phyloP scores from a whole-genome alignment of 1,139 yeast species.

The Lodderomyces metapsilosis region DNA sequence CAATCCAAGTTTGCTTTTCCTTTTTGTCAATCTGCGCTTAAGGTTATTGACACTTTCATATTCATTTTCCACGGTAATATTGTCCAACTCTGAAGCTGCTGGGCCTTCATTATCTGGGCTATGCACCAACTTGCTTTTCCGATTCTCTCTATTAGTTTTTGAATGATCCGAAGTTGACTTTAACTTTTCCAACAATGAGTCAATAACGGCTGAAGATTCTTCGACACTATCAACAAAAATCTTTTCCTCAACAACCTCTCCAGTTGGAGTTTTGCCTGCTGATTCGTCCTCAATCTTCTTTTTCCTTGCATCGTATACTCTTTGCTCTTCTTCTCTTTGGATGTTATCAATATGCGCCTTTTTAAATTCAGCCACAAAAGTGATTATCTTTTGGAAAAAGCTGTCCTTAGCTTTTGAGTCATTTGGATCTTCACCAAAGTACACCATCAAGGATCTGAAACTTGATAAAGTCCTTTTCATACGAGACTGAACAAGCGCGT shows the following conservation, averaged over 20 bases:
- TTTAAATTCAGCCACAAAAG: slow-evolving; percentile 42
- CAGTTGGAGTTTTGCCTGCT: slow-evolving; percentile 13
- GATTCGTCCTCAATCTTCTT: slow-evolving; percentile 31
- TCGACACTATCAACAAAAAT: slow-evolving; percentile 18
- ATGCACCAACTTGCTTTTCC: neutral
- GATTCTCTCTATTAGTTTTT: neutral
- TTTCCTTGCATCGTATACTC: slow-evolving; percentile 39
- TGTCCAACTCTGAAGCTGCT: neutral
- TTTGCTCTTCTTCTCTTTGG: slow-evolving; percentile 47
- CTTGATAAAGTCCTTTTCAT: slow-evolving; percentile 53
- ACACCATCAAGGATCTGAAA: slow-evolving; percentile 63
- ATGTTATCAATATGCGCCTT: slow-evolving; percentile 47
- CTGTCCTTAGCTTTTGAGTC: slow-evolving; percentile 47
- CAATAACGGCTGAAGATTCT: slow-evolving; percentile 32
- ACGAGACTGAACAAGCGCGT: slow-evolving; percentile 54
- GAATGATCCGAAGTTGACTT: slow-evolving; percentile 9
- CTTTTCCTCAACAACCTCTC: slow-evolving; percentile 14
- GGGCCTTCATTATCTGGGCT: neutral
- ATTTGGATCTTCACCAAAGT: slow-evolving; percentile 76
- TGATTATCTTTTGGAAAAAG: slow-evolving; percentile 38
- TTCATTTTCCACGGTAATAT: slow-evolving; percentile 15
- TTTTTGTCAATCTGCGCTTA: slow-evolving; percentile 38
- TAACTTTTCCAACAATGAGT: slow-evolving; percentile 36
- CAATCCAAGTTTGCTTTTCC: slow-evolving; percentile 21
- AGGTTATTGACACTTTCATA: slow-evolving; percentile 43